Evolutionary conservation across 1,139 yeast species (phyloP).

Genomic region (Saccharomycopsis hybrid): DNA sequence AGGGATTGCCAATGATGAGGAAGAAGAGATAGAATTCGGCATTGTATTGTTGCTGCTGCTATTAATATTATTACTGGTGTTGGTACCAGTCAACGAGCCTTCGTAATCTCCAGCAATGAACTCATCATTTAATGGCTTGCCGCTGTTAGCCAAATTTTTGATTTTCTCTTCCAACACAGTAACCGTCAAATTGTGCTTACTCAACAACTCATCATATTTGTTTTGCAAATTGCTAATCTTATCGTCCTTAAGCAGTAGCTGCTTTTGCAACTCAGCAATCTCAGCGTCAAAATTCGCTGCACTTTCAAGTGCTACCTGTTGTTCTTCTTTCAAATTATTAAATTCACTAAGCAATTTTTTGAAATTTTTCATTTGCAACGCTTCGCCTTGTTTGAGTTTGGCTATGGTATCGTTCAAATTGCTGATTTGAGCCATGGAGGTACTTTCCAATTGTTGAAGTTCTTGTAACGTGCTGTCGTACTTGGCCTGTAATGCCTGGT

Average conservation of each 20-base stretch:
- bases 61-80: too few relatives aligned
- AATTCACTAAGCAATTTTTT: constrained; percentile 25
- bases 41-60: neutral
- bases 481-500: constrained; percentile 59
- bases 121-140: too few relatives aligned
- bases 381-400: constrained; percentile 11
- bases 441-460: constrained; percentile 61
- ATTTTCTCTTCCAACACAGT: constrained; percentile 1
- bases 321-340: constrained; percentile 23
- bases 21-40: neutral
- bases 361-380: constrained; percentile 21
- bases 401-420: constrained; percentile 31
- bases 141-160: too few relatives aligned
- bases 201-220: constrained; percentile 19
- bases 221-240: constrained; percentile 7
- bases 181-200: constrained; percentile 15
- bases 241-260: constrained; percentile 23
- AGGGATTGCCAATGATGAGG: too few relatives aligned
- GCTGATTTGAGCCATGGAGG: constrained; percentile 42
- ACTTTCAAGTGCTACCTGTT: constrained; percentile 20
- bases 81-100: neutral
- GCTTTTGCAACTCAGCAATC: constrained; percentile 28
- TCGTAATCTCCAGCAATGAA: too few relatives aligned
- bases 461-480: constrained; percentile 64
- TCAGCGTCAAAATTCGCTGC: constrained; percentile 21